Base-by-base conservation (phyloP, 768 basidiomycete genomes). In the Phaeotremella skinneri region DNA sequence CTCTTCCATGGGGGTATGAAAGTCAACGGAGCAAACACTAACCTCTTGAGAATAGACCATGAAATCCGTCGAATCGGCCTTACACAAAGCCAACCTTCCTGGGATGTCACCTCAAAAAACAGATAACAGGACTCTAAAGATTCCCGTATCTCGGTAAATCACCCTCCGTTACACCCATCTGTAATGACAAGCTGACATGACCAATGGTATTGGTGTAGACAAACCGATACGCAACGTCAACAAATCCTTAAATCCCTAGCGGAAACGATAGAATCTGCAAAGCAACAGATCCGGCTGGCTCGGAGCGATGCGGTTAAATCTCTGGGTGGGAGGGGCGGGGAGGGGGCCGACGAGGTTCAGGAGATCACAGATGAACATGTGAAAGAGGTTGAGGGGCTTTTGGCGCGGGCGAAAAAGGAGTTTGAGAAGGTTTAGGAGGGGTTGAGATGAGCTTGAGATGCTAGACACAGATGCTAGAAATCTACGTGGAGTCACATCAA, bases 31-130 rank as follows among this genome's bases (percentile, higher is more conserved):
- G 37, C 11, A n/a, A n/a, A 11, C n/a, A 41, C 13, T 11, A 11
- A 11, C 37, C 13, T 11, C 11, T 25, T 48, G 45, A n/a, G 32
- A 30, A 27, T 50, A 75, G 74, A 60, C 58, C 30, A 66, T 68
- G 41, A 78, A 78, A 59, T 45, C 61, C 51, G 70, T 78, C 31
- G 76, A 77, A 55, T 68, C 70, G 13, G 75, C 76, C 5, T 67
- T 78, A 23, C 64, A 73, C 51, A 58, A 63, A 20, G 75, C 78
- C 37, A 78, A 78, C 57, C 55, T 78, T 6, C 76, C 74, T 0
- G 78, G 78, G 0, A 63, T 78, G 42, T 68, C 62, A 17, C 76
- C 78, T 4, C 68, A 68, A 48, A 66, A 66, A 43, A 61, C 69
- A n/a, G 66, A 69, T 41, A 63, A 67, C 3, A 67, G 61, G 2